Evolutionary conservation across 495 filamentous ascomycete genomes (phyloP), one percentile per base, ranked within the genome.

Genomic region (Xylaria grammica): DNA sequence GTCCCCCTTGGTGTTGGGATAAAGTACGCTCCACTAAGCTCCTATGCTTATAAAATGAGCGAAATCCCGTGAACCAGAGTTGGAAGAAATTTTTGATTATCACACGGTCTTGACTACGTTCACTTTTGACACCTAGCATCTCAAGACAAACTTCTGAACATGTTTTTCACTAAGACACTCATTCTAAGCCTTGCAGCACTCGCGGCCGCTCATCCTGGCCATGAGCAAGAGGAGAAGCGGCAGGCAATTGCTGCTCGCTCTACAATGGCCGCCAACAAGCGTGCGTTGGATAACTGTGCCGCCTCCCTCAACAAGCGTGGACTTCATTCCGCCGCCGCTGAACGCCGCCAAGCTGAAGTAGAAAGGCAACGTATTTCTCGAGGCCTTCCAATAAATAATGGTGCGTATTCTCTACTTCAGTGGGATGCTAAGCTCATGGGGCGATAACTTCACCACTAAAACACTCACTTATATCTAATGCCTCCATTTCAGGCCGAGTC

Each of bases 141-240:
- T 13, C 1, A 9, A 46, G 42, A 3, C 19, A 46, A 46, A 20
- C 1, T 29, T 27, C 15, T 2, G 15, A 49, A 24, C 20, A 49
- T 49, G 46, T 49, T 49, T 27, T 50, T 11, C 32, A 48, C 60
- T 19, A 44, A 34, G 15, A 22, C 55, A n/a, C 27, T 50, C 17
- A 60, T 65, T 38, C n/a, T 65, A n/a, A 38, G 63, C 54, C 52
- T 65, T 8, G 26, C 54, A 32, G 29, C 26, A 34, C 20, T 49
- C 10, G 54, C 54, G 15, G 40, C 55, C 32, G 55, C 63, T 34
- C 63, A 65, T 56, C 63, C 54, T 19, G 63, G 63, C 20, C 54
- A 60, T 30, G 54, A 65, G 40, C 42, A 60, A 38, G 63, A 60
- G 30, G 54, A 49, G 45, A 60, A 60, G 27, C 29, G 15, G 15